Conservation (phyloP, 768 basidiomycete genomes). For the Strobilomyces dryophilus region DNA sequence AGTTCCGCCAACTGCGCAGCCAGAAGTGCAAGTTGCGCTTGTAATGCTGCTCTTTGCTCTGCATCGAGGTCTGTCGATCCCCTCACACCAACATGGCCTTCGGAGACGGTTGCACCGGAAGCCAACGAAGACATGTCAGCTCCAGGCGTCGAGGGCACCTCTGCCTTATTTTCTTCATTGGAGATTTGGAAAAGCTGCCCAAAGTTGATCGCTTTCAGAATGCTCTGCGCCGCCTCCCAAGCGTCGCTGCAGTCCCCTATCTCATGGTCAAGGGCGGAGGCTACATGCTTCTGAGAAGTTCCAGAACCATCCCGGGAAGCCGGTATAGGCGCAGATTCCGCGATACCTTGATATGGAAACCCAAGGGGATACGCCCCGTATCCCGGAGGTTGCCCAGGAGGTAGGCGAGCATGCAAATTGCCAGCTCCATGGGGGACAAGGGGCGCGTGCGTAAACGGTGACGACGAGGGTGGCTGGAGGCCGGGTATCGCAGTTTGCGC, state of each 20-base stretch:
- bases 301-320: constrained; percentile 1
- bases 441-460: constrained; percentile 62
- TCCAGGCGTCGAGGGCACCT: constrained; percentile 8
- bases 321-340: constrained; percentile 2
- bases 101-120: not conserved
- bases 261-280: constrained; percentile 25
- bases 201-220: constrained; percentile 74
- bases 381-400: constrained; percentile 28
- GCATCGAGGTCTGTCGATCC: constrained; percentile 30
- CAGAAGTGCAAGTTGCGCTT: constrained; percentile 68
- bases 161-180: constrained; percentile 21
- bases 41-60: constrained; percentile 59
- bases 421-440: constrained; percentile 28
- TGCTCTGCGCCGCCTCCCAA: constrained; percentile 76
- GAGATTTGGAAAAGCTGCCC: constrained; percentile 45
- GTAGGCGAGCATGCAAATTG: constrained; percentile 36
- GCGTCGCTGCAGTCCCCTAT: constrained; percentile 50
- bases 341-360: constrained; percentile 30
- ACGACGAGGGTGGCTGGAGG: constrained; percentile 28
- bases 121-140: constrained; percentile 4
- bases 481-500: constrained; percentile 28
- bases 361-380: constrained; percentile 39
- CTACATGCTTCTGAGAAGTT: constrained; percentile 13
- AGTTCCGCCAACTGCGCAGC: constrained; percentile 72
- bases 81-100: constrained; percentile 6